A percentile compares a stretch with the other conserved stretches of the same genome.
Evolutionary conservation across 495 filamentous ascomycete genomes (phyloP).

Genomic region (Baudoinia panamericana): DNA sequence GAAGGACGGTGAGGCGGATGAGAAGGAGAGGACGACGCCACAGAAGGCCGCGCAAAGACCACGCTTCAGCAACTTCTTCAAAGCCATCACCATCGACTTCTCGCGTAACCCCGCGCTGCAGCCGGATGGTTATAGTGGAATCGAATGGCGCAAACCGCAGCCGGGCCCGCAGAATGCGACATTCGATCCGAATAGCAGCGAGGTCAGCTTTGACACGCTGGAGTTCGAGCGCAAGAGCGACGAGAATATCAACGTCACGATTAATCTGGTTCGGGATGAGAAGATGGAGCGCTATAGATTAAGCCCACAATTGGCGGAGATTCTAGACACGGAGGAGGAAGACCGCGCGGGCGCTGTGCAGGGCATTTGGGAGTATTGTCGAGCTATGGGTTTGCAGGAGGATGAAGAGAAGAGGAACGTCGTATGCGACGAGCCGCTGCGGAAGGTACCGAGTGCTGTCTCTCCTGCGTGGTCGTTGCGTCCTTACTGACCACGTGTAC

Average conservation of each 20-base stretch:
- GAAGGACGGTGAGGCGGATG: slow-evolving; percentile 31
- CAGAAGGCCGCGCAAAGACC: slow-evolving; percentile 35
- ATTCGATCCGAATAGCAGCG: slow-evolving; percentile 23
- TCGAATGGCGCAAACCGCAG: slow-evolving; percentile 55
- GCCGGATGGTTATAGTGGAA: slow-evolving; percentile 44
- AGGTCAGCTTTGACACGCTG: slow-evolving; percentile 75
- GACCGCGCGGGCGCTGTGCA: slow-evolving; percentile 74
- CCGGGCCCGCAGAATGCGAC: slow-evolving; percentile 33
- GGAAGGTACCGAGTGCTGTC: too few relatives aligned
- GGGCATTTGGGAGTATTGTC: slow-evolving; percentile 91
- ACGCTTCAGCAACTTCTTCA: slow-evolving; percentile 91
- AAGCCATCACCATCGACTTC: slow-evolving; percentile 75
- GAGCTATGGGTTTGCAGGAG: slow-evolving; percentile 71
- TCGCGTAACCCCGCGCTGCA: slow-evolving; percentile 47
- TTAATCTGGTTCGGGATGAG: slow-evolving; percentile 79
- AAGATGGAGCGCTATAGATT: slow-evolving; percentile 70
- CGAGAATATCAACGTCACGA: slow-evolving; percentile 80
- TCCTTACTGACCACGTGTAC: slow-evolving; percentile 12
- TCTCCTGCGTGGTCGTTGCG: slow-evolving; percentile 16
- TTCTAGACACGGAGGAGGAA: slow-evolving; percentile 77
- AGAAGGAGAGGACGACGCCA: slow-evolving; percentile 26
- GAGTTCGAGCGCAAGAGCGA: slow-evolving; percentile 86
- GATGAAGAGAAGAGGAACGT: slow-evolving; percentile 88
- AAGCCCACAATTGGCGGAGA: slow-evolving; percentile 62
- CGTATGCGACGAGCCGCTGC: slow-evolving; percentile 70